Base-by-base conservation (phyloP, 1,284 basidiomycete genomes). In the Tausonia pullulans region DNA sequence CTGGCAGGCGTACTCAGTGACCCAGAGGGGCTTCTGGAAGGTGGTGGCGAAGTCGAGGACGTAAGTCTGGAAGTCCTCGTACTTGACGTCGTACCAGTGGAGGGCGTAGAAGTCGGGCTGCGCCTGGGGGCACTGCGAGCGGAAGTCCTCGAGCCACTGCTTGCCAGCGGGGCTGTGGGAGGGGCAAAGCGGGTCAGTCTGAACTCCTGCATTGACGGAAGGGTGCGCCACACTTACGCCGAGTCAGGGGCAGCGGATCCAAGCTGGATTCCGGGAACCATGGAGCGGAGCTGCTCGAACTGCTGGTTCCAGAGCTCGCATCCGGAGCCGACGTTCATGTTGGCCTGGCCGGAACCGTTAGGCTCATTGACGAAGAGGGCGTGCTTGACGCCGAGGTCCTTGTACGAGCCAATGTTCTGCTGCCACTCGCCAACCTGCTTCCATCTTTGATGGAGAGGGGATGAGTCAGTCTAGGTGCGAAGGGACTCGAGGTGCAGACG, bases 361-460 rank as follows among this genome's bases (percentile, higher is more conserved):
- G 85, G 84, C 86, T 88, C 87, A 74, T 90, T 91, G 75, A 82
- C 79, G 67, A 84, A 86, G 51, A 88, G 72, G 61, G 81, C 81
- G 66, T 76, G 74, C 54, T 80, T 77, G 64, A 83, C 81, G 61
- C 83, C 79, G 65, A 81, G 79, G 60, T 77, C 71, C 27, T 76
- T 74, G 55, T 82, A 69, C 51, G 58, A 65, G 59, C 61, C 68
- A 59, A 72, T 69, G 61, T 70, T 68, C 48, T 60, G 62, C 61
- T 67, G 67, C 69, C 71, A 77, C 58, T 74, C 74, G 41, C 60
- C 60, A 41, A 71, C 67, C 63, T 75, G 72, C 59, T 71, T 68
- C 62, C 61, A 58, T 55, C 61, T 54, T 54, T 54, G 57, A n/a
- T 50, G 61, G n/a, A 57, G n/a, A 45, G 16, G 14, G 13, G 55